Evolutionary conservation across 371 early-diverging fungal species (phyloP), one percentile per base, ranked within the genome.

Genomic region (Fennellomyces sp.): DNA sequence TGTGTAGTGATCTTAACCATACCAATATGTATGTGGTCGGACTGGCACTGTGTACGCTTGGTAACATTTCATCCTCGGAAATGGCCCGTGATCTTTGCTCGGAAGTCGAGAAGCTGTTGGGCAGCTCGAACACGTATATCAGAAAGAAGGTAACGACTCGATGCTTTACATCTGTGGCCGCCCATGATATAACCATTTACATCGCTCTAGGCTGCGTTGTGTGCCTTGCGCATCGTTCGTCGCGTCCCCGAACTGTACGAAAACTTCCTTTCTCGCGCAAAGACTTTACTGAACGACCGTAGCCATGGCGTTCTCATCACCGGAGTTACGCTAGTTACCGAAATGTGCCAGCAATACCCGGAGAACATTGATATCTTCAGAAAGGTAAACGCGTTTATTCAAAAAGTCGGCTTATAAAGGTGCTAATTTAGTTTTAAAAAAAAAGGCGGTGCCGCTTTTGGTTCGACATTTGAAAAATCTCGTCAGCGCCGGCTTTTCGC

Each of bases 271-370:
- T 72, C 83, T 11, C 82, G 83, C 50, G 83, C 90, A 17, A 88
- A 89, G 30, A 70, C 88, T 3, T 78, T 97, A 29, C 69, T 98
- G 63, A 88, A 84, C 61, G 98, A 99, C 66, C 90, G 94, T 65
- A 96, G 95, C 68, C 99, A 97, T 67, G 97, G 97, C 52, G 99
- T 97, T 17, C 81, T 96, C 49, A 82, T 97, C 36, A 93, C 96
- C 10, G 96, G 94, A 12, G 82, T 93, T 28, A 94, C 97, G n/a
- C 80, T 98, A 41, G 84, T 95, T 45, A 88, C 84, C 3, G 97
- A 97, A 78, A 90, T 97, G 88, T 95, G 97, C 72, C 72, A 79
- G 28, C 70, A 86, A 59, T 79, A 84, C 49, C 81, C 85, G 21
- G 89, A 89, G 29, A 88, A 91, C 7, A 77, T 91, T 7, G 69